Evolutionary conservation across 148 eudicot genomes (phyloP), one percentile per base, ranked within the genome.

Genomic region (Nepenthes gracilis): DNA sequence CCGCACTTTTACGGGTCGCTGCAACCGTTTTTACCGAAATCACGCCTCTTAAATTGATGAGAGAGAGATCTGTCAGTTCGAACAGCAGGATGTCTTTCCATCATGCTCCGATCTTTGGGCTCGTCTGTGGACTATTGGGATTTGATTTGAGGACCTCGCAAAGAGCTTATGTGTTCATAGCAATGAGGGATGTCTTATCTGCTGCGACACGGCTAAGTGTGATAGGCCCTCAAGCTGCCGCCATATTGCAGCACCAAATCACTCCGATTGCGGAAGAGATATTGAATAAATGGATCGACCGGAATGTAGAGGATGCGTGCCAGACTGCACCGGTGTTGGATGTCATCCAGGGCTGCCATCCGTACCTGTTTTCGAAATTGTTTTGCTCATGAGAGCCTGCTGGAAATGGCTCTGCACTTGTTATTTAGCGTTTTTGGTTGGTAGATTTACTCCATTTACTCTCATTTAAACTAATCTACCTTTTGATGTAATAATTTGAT

Each of bases 91-190:
- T 82, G 10, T 71, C 55, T 40, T 88, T 85, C 70, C 97, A 92
- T 74, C 97, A 92, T 57, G 97, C 97, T 54, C 90, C 93, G 7
- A 60, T 92, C 8, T 92, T 92, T 56, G 97, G 97, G 50, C 77
- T 92, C 2, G 64, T 88, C 1, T 92, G 79, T 71, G 97, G 97
- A 32, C 79, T 88, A 57, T 72, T 88, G 23, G 94, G 94, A 32
- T 64, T 85, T 53, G 81, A 73, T 58, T 45, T 63, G 2, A 76
- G 74, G 58, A 74, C 71, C 35, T 64, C 88, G 59, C 97, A 92
- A 69, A 78, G 80, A 69, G 86, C 90, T 12, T 92, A 77, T 73
- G 38, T 92, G 83, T 92, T 85, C 57, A 53, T 78, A 13, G 81
- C 96, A 1, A 64, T 83, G 67, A 78, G 97, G 70, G 97, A 92